Evolutionary conservation across 2,329 filamentous ascomycete species (phyloP).

Genomic region (Knoxdaviesia proteae): DNA sequence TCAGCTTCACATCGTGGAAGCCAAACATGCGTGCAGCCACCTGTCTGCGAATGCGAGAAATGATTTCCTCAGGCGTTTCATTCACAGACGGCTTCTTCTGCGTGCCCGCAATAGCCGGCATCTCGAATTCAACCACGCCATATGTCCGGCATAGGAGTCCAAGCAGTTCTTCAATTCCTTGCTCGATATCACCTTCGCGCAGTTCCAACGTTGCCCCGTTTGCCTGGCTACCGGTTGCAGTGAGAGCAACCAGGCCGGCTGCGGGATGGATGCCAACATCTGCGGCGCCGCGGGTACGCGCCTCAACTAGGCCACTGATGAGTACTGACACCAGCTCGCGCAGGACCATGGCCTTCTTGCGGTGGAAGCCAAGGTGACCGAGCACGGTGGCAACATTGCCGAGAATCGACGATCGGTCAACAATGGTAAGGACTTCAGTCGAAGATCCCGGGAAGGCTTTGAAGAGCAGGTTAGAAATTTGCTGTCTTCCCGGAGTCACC

Average conservation of each 20-base stretch:
- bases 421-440: constrained; percentile 46
- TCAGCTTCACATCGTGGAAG: constrained; percentile 59
- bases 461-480: constrained; percentile 45
- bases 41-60: constrained; percentile 38
- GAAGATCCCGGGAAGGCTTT: constrained; percentile 48
- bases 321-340: constrained; percentile 68
- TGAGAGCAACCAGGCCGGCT: constrained; percentile 59
- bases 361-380: constrained; percentile 54
- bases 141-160: constrained; percentile 40
- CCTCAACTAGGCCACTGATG: constrained; percentile 70
- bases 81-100: constrained; percentile 10
- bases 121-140: constrained; percentile 35
- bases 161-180: constrained; percentile 43
- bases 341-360: constrained; percentile 82
- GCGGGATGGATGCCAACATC: constrained; percentile 92
- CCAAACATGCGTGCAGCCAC: constrained; percentile 47
- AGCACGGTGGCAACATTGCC: constrained; percentile 78
- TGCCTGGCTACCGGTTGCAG: constrained; percentile 31
- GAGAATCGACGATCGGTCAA: constrained; percentile 59
- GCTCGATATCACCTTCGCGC: constrained; percentile 42
- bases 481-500: constrained; percentile 34
- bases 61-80: constrained; percentile 29
- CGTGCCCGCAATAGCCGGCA: constrained; percentile 5
- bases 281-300: constrained; percentile 79
- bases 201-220: constrained; percentile 25